phyloP scores from a whole-genome alignment of 306 rosid genomes.

The Prunus persica region DNA sequence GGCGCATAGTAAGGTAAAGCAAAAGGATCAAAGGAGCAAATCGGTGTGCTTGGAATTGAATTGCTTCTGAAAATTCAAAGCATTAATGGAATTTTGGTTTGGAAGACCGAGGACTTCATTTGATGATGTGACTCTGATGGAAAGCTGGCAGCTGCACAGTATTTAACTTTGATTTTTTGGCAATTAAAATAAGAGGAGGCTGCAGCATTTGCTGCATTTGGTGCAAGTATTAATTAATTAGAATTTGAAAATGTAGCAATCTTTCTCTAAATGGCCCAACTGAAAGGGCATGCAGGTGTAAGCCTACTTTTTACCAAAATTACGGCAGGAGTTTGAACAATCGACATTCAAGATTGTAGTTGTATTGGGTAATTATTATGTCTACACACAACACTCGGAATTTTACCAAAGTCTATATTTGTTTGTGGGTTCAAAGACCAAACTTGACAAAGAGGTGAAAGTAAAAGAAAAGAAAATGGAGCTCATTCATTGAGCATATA shows the following conservation, averaged over 20 bases:
- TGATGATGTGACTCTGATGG: constrained; percentile 23
- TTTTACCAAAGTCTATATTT: neutral
- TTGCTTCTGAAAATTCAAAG: neutral
- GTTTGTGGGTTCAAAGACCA: too few relatives aligned
- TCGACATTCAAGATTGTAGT: neutral
- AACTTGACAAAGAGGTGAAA: neutral
- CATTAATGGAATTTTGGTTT: constrained; percentile 1
- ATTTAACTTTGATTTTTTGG: constrained; percentile 13
- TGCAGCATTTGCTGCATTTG: neutral
- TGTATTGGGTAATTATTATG: constrained; percentile 9
- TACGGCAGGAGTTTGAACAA: constrained; percentile 2
- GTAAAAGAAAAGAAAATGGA: neutral
- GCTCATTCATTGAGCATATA: neutral
- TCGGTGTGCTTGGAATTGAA: neutral
- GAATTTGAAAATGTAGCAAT: neutral
- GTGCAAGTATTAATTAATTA: neutral
- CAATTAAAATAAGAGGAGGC: neutral
- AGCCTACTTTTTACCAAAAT: neutral
- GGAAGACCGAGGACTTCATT: constrained; percentile 14
- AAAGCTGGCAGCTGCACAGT: constrained; percentile 42
- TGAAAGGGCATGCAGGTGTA: constrained; percentile 7
- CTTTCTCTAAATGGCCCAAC: neutral
- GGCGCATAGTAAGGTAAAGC: neutral
- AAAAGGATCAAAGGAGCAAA: neutral
- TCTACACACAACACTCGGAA: neutral